Percentiles rank a stretch among this genome's conserved stretches.
These are phyloP conservation scores for Helicostylum pulchrum DNA, from an alignment of 192 early-diverging fungal genomes.

Conservation along the genomic window DNA sequence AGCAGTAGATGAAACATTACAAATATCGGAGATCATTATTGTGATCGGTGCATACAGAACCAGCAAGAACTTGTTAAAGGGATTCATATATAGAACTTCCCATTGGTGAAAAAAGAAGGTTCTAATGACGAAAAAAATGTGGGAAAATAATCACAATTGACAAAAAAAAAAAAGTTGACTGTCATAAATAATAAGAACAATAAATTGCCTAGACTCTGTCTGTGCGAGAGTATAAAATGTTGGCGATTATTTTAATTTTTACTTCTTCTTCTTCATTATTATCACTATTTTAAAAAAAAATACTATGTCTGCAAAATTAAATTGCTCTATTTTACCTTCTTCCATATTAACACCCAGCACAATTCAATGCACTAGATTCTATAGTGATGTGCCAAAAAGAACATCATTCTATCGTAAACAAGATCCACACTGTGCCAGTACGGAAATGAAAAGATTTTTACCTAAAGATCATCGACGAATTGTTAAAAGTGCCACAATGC, in stretches of 20 bases:
- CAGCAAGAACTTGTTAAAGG: too few relatives aligned
- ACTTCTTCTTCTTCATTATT: not conserved
- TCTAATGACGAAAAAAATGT: not conserved
- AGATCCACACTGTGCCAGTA: not conserved
- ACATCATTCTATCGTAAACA: not conserved
- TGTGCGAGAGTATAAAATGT: too few relatives aligned
- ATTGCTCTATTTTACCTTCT: not conserved
- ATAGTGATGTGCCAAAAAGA: not conserved
- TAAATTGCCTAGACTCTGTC: too few relatives aligned
- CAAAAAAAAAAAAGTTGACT: too few relatives aligned
- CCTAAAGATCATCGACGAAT: conserved; percentile 1
- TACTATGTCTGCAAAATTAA: conserved; percentile 5
- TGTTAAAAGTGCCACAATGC: not conserved
- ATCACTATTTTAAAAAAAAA: not conserved
- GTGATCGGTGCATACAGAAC: too few relatives aligned
- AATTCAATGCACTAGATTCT: conserved; percentile 22
- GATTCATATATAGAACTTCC: too few relatives aligned
- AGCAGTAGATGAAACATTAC: too few relatives aligned
- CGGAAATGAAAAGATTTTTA: not conserved
- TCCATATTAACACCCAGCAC: conserved; percentile 8
- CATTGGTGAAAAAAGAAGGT: not conserved
- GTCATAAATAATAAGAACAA: too few relatives aligned
- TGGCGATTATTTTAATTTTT: not conserved
- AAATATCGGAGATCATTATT: too few relatives aligned
- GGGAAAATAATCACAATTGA: too few relatives aligned